Percentiles rank a stretch among this genome's conserved stretches.
Conservation (phyloP, 257 asterid genomes). For the Solanum ahanhuiri region DNA sequence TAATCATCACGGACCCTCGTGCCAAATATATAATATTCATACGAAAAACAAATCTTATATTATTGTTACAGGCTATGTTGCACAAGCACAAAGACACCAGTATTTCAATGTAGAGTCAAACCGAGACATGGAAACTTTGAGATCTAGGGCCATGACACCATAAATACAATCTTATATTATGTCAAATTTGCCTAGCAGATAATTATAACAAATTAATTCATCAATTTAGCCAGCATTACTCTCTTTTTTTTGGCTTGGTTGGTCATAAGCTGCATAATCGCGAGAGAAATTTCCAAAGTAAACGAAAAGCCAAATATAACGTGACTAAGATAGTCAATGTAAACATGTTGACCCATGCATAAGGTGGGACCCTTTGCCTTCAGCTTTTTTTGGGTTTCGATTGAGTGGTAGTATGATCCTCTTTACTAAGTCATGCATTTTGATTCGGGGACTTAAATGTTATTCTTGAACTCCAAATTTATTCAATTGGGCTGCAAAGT, state of each 20-base stretch:
- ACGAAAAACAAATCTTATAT: neutral
- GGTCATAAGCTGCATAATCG: neutral
- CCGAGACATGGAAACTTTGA: neutral
- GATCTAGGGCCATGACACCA: neutral
- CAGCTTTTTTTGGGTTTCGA: neutral
- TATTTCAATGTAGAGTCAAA: neutral
- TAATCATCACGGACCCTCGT: neutral
- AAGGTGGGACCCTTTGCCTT: neutral
- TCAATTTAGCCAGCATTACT: neutral
- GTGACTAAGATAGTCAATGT: neutral
- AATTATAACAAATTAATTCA: neutral
- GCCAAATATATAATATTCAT: neutral
- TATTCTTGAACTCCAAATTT: neutral
- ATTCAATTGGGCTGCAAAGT: neutral
- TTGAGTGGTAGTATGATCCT: neutral
- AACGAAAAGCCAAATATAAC: neutral
- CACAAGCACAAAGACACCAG: neutral
- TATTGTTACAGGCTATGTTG: neutral
- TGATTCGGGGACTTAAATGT: neutral
- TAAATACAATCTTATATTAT: neutral
- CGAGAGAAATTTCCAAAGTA: neutral
- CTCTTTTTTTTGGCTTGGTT: neutral
- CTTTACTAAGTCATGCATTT: neutral
- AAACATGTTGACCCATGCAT: neutral
- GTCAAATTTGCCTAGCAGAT: neutral